Conservation (phyloP, 169 alveolate species). For the Eimeria zaria region DNA sequence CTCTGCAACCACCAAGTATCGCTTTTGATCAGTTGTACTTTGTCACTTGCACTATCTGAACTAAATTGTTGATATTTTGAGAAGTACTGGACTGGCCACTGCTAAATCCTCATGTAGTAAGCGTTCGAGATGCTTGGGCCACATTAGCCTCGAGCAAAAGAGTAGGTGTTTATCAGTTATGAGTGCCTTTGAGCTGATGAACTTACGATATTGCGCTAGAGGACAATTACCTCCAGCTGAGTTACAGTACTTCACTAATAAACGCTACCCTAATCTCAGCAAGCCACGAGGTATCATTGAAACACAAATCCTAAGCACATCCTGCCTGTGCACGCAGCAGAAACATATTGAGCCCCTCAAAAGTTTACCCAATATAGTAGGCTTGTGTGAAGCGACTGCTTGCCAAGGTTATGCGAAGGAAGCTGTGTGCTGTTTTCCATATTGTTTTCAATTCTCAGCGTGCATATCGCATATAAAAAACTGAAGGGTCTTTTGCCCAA, state of each 20-base stretch:
- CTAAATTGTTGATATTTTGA: not conserved
- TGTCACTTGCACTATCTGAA: no score
- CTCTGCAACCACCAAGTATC: not conserved
- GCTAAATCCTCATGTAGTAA: not conserved
- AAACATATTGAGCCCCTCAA: not conserved
- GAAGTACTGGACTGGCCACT: not conserved
- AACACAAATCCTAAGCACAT: not conserved
- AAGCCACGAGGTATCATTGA: not conserved
- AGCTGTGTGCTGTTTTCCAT: not conserved
- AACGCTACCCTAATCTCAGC: not conserved
- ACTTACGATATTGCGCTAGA: not conserved
- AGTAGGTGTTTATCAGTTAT: not conserved
- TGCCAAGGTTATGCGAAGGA: not conserved
- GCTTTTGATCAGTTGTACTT: no score
- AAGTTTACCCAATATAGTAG: not conserved
- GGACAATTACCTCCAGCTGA: not conserved
- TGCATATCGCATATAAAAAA: not conserved
- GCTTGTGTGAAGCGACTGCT: not conserved
- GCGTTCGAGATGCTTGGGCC: not conserved
- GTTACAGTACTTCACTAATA: not conserved
- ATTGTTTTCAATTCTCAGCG: not conserved
- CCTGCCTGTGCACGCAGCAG: not conserved
- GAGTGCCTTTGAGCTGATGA: not conserved
- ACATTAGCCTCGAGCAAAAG: not conserved
- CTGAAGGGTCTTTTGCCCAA: not conserved